Evolutionary conservation across 2,329 filamentous ascomycete genomes (phyloP).

Genomic region (Iodosphaeria phyllophila): DNA sequence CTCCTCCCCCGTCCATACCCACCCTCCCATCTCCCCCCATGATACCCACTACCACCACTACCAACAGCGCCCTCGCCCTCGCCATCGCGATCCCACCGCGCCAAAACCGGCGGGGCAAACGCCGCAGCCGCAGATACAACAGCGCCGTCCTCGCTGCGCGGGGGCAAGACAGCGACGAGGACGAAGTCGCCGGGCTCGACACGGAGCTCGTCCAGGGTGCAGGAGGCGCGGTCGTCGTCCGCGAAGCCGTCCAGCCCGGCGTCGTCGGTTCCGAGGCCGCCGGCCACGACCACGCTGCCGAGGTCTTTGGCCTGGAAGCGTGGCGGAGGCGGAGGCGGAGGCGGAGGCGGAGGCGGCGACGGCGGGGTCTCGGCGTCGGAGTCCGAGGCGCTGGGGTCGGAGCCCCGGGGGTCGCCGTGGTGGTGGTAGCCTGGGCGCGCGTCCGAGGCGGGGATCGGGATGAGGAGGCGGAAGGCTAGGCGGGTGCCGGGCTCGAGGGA

Average conservation of each 20-base stretch:
- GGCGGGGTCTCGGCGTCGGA: constrained; percentile 9
- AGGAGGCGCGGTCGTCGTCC: constrained; percentile 15
- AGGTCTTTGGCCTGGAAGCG: constrained; percentile 66
- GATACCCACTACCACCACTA: constrained; percentile 9
- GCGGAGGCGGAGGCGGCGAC: constrained; percentile 14
- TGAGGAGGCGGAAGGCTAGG: constrained; percentile 74
- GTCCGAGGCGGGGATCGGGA: too few species aligned
- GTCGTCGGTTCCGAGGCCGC: too few species aligned
- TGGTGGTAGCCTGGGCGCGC: neutral
- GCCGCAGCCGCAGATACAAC: too few species aligned
- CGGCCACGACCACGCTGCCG: constrained; percentile 64
- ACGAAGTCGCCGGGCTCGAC: constrained; percentile 86
- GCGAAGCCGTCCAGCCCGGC: constrained; percentile 18
- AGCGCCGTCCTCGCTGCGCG: constrained; percentile 54
- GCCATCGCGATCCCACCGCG: constrained; percentile 21
- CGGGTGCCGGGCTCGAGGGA: constrained; percentile 64
- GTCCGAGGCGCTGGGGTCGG: too few species aligned
- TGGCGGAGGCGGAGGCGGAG: constrained; percentile 12
- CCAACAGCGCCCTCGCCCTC: constrained; percentile 13
- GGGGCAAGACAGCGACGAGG: constrained; percentile 63
- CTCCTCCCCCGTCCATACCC: constrained; percentile 21
- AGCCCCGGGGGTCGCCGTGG: neutral
- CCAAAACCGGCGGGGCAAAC: constrained; percentile 44
- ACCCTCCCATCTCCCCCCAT: constrained; percentile 17
- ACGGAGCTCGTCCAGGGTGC: constrained; percentile 52